Evolutionary conservation across 495 filamentous ascomycete species (phyloP).

Genomic region (Aspergillus ostianus): DNA sequence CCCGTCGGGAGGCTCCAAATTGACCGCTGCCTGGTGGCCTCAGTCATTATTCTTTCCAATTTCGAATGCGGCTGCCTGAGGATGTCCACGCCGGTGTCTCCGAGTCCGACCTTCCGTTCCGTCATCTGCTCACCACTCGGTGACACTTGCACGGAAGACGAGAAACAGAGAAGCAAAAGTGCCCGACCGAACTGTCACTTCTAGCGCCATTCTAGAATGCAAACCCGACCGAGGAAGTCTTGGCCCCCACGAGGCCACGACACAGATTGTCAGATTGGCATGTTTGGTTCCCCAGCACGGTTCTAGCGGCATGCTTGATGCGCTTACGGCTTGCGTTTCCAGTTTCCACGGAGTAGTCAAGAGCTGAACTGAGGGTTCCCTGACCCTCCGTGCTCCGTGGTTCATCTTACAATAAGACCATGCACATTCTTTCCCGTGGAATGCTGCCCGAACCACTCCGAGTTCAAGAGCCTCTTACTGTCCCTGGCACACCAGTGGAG

Average conservation of each 20-base stretch:
- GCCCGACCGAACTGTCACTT: constrained; percentile 13
- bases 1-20: constrained; percentile 13
- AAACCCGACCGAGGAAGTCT: constrained; percentile 8
- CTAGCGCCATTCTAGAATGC: constrained; percentile 27
- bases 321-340: no score
- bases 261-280: constrained; percentile 2
- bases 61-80: not conserved
- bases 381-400: no score
- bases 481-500: no score
- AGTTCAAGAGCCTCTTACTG: no score
- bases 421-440: no score
- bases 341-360: no score
- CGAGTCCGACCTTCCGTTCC: not conserved
- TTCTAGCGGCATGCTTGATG: not conserved
- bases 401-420: no score
- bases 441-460: no score
- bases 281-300: not conserved
- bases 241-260: constrained; percentile 15
- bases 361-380: no score
- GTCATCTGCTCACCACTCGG: no score
- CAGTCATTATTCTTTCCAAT: constrained; percentile 1
- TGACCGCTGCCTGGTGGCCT: constrained; percentile 15
- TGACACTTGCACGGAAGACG: not conserved
- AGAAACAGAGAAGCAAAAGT: no score
- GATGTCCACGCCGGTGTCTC: not conserved